Base-by-base conservation (phyloP, 2,329 filamentous ascomycete genomes). In the Penicillium sp. region DNA sequence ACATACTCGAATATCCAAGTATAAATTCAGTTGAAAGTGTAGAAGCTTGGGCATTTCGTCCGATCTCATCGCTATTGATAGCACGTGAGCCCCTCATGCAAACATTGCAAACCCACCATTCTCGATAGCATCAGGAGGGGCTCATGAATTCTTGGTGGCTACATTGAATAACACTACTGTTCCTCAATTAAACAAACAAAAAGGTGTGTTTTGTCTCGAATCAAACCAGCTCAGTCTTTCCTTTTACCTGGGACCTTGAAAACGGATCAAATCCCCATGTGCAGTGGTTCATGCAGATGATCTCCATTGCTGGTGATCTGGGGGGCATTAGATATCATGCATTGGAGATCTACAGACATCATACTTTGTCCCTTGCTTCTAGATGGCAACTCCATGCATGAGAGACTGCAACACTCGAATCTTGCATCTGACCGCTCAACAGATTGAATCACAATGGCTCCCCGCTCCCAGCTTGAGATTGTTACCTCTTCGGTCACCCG, bases 381-480 rank as follows among this genome's bases (percentile, higher is more conserved):
- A n/a, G 4, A 27, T 42, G 22, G 29, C 9, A 21, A 19, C 11
- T 3, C 13, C 22, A 22, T 50, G 16, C 33, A 42, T 22, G 9
- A 26, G 14, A 42, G 42, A 22, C 24, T 42, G 22, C 35, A 42
- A 47, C 24, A n/a, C 7, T 39, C 26, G 22, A 42, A 56, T 26
- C 27, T 26, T 22, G 19, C 31, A 33, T 51, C 61, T 64, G 24
- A 65, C 54, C 16, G 16, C 45, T 22, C 26, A 43, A 37, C 50
- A 65, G 54, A 56, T 54, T 31, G 4, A 50, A 50, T 44, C 58
- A 69, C 14, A 49, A 96, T 96, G 92, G 83, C 90, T 3, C 83
- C 91, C 84, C 87, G 65, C 86, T 97, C 73, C 77, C 85, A 68
- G 91, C 96, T 75, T 87, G 90, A 59, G 91, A 95, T 97, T 71